These are phyloP conservation scores for Penicillium sp. DNA, from an alignment of 2,329 filamentous ascomycete species.

Conservation along the genomic window DNA sequence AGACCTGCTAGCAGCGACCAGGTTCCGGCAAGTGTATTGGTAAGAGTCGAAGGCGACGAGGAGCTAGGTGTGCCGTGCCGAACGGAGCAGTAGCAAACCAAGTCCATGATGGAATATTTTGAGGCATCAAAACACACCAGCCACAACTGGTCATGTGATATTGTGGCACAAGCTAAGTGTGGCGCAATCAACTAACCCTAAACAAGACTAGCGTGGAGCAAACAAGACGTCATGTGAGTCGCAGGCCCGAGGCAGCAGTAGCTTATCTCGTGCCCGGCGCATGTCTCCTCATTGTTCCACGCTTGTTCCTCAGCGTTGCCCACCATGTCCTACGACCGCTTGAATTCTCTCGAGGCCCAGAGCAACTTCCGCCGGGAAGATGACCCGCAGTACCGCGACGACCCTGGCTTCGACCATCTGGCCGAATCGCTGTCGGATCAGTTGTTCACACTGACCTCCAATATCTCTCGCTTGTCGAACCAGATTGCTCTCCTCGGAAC, in stretches of 20 bases:
- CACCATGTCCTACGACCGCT: slow-evolving; percentile 84
- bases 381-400: slow-evolving; percentile 75
- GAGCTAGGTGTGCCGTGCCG: slow-evolving; percentile 9
- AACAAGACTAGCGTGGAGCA: slow-evolving; percentile 14
- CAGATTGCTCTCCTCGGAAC: slow-evolving; percentile 84
- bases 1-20: slow-evolving; percentile 6
- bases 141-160: slow-evolving; percentile 27
- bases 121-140: slow-evolving; percentile 36
- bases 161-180: slow-evolving; percentile 1
- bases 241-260: slow-evolving; percentile 24
- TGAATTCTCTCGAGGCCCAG: slow-evolving; percentile 77
- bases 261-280: slow-evolving; percentile 8
- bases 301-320: slow-evolving; percentile 1
- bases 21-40: slow-evolving; percentile 4
- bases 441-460: slow-evolving; percentile 81
- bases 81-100: slow-evolving; percentile 10
- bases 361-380: slow-evolving; percentile 62
- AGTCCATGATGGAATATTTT: slow-evolving; percentile 23
- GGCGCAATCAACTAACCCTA: slow-evolving; percentile 9
- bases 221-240: slow-evolving; percentile 31
- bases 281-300: slow-evolving; percentile 4
- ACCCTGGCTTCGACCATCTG: slow-evolving; percentile 82
- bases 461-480: slow-evolving; percentile 76
- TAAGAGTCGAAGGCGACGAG: slow-evolving; percentile 4
- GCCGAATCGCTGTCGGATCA: slow-evolving; percentile 80